These are phyloP conservation scores for Globisporangium yorkense DNA, from an alignment of 352 stramenopile genomes.

Conservation along the genomic window DNA sequence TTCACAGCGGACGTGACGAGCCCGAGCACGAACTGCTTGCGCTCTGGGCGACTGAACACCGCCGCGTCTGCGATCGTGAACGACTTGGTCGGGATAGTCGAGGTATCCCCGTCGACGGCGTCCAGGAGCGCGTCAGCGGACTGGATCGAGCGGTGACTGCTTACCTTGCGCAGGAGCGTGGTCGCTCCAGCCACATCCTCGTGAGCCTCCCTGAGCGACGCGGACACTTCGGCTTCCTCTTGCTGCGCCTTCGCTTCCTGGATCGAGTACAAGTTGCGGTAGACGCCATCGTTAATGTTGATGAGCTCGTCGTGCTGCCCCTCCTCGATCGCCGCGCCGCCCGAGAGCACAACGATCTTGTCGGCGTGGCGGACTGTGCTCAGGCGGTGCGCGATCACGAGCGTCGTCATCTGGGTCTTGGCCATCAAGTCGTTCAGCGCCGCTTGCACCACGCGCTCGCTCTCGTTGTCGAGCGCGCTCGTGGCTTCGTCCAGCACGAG, in stretches of 20 bases:
- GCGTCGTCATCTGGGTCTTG: constrained; percentile 66
- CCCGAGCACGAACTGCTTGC: constrained; percentile 25
- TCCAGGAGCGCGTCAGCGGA: background rate
- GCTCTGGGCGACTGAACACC: constrained; percentile 28
- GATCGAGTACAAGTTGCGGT: constrained; percentile 81
- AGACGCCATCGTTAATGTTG: constrained; percentile 53
- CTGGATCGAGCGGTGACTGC: background rate
- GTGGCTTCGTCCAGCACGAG: constrained; percentile 44
- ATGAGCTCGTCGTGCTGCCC: constrained; percentile 39
- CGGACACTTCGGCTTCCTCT: constrained; percentile 15
- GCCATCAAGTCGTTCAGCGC: constrained; percentile 50
- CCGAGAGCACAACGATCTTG: constrained; percentile 50
- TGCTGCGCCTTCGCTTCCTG: constrained; percentile 14
- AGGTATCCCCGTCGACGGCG: background rate
- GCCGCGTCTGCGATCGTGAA: constrained; percentile 29
- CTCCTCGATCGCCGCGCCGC: constrained; percentile 39
- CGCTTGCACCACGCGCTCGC: constrained; percentile 68
- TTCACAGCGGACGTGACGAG: constrained; percentile 24
- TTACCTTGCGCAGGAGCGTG: background rate
- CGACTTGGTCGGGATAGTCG: background rate
- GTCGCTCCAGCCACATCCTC: background rate
- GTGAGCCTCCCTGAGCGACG: background rate
- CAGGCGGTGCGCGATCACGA: constrained; percentile 93
- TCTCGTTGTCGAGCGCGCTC: constrained; percentile 2
- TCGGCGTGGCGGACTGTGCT: constrained; percentile 55